These are phyloP conservation scores for Didymella glomerata DNA, from an alignment of 2,329 filamentous ascomycete species.

Conservation along the genomic window DNA sequence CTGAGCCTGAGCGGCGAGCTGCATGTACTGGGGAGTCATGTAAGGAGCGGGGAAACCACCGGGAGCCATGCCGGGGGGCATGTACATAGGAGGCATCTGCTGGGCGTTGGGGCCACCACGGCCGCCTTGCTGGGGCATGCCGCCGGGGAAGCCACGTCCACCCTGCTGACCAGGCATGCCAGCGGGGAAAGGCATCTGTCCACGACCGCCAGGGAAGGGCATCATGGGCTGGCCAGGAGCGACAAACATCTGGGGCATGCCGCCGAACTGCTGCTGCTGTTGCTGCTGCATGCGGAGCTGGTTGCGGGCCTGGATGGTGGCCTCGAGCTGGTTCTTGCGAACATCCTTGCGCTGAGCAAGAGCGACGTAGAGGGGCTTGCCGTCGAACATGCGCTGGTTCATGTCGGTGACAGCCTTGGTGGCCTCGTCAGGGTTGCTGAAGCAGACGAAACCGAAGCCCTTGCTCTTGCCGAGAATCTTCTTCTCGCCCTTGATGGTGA, in stretches of 20 bases:
- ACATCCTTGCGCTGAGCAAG: slow-evolving; percentile 99
- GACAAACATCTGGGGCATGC: slow-evolving; percentile 83
- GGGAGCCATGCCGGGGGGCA: slow-evolving; percentile 70
- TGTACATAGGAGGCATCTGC: slow-evolving; percentile 87
- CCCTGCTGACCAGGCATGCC: slow-evolving; percentile 74
- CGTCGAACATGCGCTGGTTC: slow-evolving; percentile 99
- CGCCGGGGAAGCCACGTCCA: slow-evolving; percentile 84
- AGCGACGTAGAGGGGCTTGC: slow-evolving; percentile 97
- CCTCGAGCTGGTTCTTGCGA: slow-evolving; percentile 97
- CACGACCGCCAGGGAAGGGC: slow-evolving; percentile 65
- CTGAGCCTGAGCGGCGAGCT: slow-evolving; percentile 75
- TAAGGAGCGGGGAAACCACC: slow-evolving; percentile 76
- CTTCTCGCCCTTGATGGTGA: slow-evolving; percentile 67
- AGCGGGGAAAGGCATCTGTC: slow-evolving; percentile 68
- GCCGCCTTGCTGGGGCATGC: slow-evolving; percentile 83
- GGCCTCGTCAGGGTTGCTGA: slow-evolving; percentile 98
- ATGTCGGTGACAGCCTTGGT: slow-evolving; percentile 99
- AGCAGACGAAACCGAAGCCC: slow-evolving; percentile 99
- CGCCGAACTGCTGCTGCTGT: slow-evolving; percentile 67
- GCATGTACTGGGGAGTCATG: slow-evolving; percentile 81
- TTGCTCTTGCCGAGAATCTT: slow-evolving; percentile 93
- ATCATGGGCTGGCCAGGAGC: slow-evolving; percentile 78
- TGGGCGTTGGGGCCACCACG: slow-evolving; percentile 79
- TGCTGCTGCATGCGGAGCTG: slow-evolving; percentile 98
- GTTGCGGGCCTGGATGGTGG: slow-evolving; percentile 98